phyloP scores from a whole-genome alignment of 441 rosid species.

The Eugenia klotzschiana region DNA sequence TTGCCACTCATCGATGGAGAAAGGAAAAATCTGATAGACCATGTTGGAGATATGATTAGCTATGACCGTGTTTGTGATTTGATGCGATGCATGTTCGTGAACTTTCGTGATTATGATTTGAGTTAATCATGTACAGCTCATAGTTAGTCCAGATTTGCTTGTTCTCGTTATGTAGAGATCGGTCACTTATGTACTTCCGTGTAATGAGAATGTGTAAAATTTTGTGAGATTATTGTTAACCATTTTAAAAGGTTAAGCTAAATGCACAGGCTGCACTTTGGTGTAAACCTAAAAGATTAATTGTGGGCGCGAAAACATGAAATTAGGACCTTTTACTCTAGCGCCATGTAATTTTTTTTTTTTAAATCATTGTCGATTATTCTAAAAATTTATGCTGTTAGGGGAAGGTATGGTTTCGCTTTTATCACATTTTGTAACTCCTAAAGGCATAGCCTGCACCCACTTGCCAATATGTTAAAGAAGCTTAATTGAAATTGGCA shows the following conservation, averaged over 20 bases:
- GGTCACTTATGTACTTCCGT: background rate
- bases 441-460: background rate
- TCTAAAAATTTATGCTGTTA: fast-evolving
- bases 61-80: background rate
- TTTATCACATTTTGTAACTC: background rate
- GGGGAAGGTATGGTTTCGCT: background rate
- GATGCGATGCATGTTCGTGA: background rate
- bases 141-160: background rate
- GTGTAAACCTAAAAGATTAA: background rate
- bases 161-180: background rate
- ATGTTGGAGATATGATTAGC: background rate
- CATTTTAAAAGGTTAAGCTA: background rate
- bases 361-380: background rate
- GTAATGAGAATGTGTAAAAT: background rate
- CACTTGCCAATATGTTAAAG: background rate
- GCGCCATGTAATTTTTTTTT: no score
- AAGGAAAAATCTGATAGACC: background rate
- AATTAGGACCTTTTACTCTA: background rate
- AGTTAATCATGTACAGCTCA: background rate
- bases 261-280: background rate
- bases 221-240: background rate
- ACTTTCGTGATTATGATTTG: background rate
- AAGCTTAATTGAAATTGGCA: background rate
- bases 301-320: no score
- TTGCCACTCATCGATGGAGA: background rate